A percentile compares a stretch with the other conserved stretches of the same genome.
These are phyloP conservation scores for Parmelia sp. DNA, from an alignment of 495 filamentous ascomycete genomes.

Conservation along the genomic window DNA sequence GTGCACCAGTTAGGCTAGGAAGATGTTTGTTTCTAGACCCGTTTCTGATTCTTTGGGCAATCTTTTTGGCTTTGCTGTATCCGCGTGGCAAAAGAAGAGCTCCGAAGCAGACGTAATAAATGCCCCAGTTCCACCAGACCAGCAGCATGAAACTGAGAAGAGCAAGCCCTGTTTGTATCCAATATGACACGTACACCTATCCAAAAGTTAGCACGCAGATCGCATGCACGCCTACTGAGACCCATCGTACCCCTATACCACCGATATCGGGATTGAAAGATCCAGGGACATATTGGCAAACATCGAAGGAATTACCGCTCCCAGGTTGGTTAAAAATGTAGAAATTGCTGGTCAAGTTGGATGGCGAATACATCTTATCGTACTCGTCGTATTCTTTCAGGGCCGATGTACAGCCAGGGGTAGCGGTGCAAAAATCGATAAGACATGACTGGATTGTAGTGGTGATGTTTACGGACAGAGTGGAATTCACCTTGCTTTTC, in stretches of 20 bases:
- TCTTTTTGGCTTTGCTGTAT: conserved; percentile 3
- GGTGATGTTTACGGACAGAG: background rate
- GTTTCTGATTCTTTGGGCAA: conserved; percentile 2
- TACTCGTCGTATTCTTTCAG: background rate
- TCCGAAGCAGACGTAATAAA: conserved; percentile 8
- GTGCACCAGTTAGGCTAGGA: conserved; percentile 9
- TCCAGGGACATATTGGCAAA: background rate
- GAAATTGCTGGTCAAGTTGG: background rate
- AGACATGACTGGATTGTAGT: background rate
- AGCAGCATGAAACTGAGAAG: conserved; percentile 15
- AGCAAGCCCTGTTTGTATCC: conserved; percentile 23
- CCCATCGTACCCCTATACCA: conserved; percentile 10
- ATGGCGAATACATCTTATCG: background rate
- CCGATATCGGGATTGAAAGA: conserved; percentile 18
- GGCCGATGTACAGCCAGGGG: background rate
- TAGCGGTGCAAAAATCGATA: background rate
- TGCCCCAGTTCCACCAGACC: conserved; percentile 15
- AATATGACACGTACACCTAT: conserved; percentile 24
- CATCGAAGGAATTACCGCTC: background rate
- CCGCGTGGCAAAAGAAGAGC: conserved; percentile 12
- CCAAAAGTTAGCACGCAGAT: background rate
- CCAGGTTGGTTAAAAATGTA: background rate
- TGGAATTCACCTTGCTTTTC: background rate
- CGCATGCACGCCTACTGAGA: background rate
- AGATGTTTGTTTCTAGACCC: conserved; percentile 13